Evolutionary conservation across 1,284 basidiomycete species (phyloP).

Genomic region (Porodaedalea pini): DNA sequence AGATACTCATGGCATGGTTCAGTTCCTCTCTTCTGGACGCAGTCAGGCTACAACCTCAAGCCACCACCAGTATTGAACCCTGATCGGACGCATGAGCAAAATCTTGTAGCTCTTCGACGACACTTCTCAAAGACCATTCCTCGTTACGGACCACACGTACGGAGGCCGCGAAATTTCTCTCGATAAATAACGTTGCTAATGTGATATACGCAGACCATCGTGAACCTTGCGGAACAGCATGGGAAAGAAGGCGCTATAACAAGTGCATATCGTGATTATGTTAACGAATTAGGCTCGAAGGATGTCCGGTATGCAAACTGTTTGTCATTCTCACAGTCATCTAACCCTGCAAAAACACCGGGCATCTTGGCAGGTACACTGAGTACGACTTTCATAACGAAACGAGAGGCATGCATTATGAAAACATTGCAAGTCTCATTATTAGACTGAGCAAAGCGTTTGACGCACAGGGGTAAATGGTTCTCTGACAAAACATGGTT

Average conservation of each 20-base stretch:
- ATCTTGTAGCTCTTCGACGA: conserved; percentile 63
- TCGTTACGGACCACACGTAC: conserved; percentile 76
- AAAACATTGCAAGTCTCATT: conserved; percentile 84
- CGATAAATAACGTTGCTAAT: conserved; percentile 4
- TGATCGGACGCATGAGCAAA: conserved; percentile 73
- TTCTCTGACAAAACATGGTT: not conserved
- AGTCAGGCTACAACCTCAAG: conserved; percentile 81
- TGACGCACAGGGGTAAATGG: conserved; percentile 66
- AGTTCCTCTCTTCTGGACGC: conserved; percentile 90
- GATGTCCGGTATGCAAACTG: conserved; percentile 56
- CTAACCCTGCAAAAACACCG: not conserved
- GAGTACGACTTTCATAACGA: conserved; percentile 92
- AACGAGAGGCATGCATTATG: conserved; percentile 89
- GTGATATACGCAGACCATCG: conserved; percentile 52
- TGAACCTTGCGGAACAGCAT: conserved; percentile 88
- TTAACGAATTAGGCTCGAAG: conserved; percentile 54
- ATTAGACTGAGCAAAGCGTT: conserved; percentile 69
- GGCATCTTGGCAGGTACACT: conserved; percentile 44
- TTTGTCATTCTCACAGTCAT: not conserved
- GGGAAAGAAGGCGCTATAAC: conserved; percentile 87
- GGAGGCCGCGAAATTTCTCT: conserved; percentile 22
- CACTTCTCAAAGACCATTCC: conserved; percentile 73
- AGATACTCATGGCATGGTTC: conserved; percentile 10
- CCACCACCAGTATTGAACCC: conserved; percentile 77
- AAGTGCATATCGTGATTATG: conserved; percentile 70